Evolutionary conservation across 1,284 basidiomycete species (phyloP).

Genomic region (Wolfiporia cocos): DNA sequence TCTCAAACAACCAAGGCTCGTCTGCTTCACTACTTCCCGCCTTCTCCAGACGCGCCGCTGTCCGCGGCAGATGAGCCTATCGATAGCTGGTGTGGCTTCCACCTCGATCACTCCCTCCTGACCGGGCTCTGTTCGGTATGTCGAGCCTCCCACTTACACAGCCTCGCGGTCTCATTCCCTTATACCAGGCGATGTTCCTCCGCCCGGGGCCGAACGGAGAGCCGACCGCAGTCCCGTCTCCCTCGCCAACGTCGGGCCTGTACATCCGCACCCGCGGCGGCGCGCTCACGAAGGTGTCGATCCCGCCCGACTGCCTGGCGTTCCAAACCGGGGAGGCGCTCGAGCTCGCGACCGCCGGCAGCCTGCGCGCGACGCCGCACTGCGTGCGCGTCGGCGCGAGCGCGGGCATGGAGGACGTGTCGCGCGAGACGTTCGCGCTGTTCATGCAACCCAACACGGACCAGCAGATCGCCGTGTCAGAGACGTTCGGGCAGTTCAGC

Average conservation of each 20-base stretch:
- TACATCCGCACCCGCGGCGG: conserved; percentile 85
- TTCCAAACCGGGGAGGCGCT: conserved; percentile 95
- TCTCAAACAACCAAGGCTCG: conserved; percentile 80
- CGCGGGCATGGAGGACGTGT: conserved; percentile 43
- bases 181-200: conserved; percentile 80
- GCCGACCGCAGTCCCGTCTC: conserved; percentile 52
- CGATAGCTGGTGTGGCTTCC: conserved; percentile 81
- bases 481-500: conserved; percentile 88
- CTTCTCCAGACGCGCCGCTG: conserved; percentile 33
- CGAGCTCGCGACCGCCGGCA: conserved; percentile 74
- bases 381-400: conserved; percentile 71
- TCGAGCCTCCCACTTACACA: no score
- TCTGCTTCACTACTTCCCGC: conserved; percentile 88
- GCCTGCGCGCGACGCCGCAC: conserved; percentile 83
- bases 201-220: conserved; percentile 31
- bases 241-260: conserved; percentile 73
- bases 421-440: conserved; percentile 82
- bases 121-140: conserved; percentile 84
- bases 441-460: conserved; percentile 91
- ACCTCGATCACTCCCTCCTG: conserved; percentile 81
- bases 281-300: conserved; percentile 71
- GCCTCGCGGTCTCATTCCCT: no score
- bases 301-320: conserved; percentile 76
- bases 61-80: conserved; percentile 52
- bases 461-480: conserved; percentile 57